These are phyloP conservation scores for Xylaria acuta DNA, from an alignment of 495 filamentous ascomycete species.

Conservation along the genomic window DNA sequence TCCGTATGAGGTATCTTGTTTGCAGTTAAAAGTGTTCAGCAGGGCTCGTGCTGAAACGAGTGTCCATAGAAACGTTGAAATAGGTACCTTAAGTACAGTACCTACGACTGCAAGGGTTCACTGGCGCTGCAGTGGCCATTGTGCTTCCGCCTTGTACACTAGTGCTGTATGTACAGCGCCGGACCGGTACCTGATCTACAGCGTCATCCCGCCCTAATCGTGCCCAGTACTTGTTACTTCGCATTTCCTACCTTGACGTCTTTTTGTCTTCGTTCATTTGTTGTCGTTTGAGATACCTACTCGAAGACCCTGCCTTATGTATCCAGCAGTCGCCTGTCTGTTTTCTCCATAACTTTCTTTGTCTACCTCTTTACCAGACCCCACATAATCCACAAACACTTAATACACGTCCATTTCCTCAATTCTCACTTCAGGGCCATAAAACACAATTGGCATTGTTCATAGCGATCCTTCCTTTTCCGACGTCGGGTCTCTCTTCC, in stretches of 20 bases:
- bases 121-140: too few relatives aligned
- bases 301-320: neutral
- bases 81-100: neutral
- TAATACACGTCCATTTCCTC: neutral
- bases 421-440: neutral
- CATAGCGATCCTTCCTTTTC: neutral
- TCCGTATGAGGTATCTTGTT: neutral
- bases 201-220: neutral
- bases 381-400: neutral
- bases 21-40: neutral
- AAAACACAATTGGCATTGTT: neutral
- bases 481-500: conserved; percentile 6
- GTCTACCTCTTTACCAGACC: neutral
- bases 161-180: neutral
- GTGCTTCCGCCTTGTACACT: too few relatives aligned
- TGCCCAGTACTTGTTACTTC: neutral
- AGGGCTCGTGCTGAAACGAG: neutral
- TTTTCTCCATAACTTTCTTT: conserved; percentile 24
- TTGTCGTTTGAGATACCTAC: neutral
- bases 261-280: neutral
- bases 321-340: neutral
- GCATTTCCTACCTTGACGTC: neutral
- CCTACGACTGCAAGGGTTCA: too few relatives aligned
- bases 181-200: conserved; percentile 14
- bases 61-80: too few relatives aligned